Conservation (phyloP, 352 stramenopile species). For the Aphanomyces invadans region DNA sequence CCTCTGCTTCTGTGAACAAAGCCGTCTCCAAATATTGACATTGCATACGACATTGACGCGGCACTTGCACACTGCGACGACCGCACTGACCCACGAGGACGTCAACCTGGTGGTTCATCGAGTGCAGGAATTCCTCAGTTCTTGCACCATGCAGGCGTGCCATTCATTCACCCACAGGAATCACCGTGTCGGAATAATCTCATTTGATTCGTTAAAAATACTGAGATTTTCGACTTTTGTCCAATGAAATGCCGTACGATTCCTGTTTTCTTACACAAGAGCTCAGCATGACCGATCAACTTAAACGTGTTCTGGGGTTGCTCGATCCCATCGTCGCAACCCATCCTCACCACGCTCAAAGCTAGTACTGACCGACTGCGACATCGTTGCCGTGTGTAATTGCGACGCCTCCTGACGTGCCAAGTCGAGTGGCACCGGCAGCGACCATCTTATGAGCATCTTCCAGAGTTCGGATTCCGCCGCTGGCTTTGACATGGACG, state of each 20-base stretch:
- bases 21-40: slow-evolving; percentile 82
- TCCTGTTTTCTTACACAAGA: no score
- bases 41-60: slow-evolving; percentile 41
- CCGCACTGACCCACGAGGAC: slow-evolving; percentile 23
- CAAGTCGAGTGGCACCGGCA: slow-evolving; percentile 61
- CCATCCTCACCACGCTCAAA: no score
- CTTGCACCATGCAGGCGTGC: slow-evolving; percentile 65
- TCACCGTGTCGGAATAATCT: slow-evolving; percentile 57
- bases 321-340: no score
- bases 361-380: background rate
- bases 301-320: no score
- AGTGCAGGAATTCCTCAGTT: slow-evolving; percentile 23
- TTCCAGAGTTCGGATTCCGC: slow-evolving; percentile 57
- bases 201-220: background rate
- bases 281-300: no score
- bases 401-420: slow-evolving; percentile 57
- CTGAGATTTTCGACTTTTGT: no score
- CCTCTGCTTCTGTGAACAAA: slow-evolving; percentile 60
- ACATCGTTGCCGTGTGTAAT: slow-evolving; percentile 40
- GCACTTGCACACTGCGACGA: slow-evolving; percentile 59
- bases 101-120: no score
- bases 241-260: no score
- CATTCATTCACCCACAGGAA: slow-evolving; percentile 61
- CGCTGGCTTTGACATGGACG: slow-evolving; percentile 78
- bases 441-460: slow-evolving; percentile 68